These are phyloP conservation scores for Hyaloperonospora brassicae DNA, from an alignment of 352 stramenopile genomes.

Conservation along the genomic window DNA sequence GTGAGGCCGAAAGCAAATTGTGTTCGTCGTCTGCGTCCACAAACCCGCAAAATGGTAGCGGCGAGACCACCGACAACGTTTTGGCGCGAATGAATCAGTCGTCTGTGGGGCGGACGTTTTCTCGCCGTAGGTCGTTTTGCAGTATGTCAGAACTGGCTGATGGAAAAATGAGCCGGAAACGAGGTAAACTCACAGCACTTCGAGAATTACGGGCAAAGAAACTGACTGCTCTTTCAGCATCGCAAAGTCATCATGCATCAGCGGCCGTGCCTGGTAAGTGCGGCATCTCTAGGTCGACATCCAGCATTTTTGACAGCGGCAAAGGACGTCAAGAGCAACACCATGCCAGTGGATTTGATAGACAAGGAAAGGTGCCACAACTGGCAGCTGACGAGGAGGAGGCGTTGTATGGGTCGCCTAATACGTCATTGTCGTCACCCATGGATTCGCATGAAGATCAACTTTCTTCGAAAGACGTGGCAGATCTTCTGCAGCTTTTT, in stretches of 20 bases:
- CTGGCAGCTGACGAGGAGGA: conserved; percentile 9
- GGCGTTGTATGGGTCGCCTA: conserved; percentile 9
- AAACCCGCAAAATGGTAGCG: conserved; percentile 23
- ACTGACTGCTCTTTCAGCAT: conserved; percentile 19
- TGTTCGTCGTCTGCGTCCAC: conserved; percentile 18
- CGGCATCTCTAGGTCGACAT: conserved; percentile 19
- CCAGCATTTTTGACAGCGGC: conserved; percentile 21
- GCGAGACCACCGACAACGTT: conserved; percentile 18
- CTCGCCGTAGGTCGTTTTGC: conserved; percentile 61
- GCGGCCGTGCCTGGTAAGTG: conserved; percentile 3
- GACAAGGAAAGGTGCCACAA: conserved; percentile 12
- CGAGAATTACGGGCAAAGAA: conserved; percentile 58
- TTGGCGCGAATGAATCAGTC: conserved; percentile 21
- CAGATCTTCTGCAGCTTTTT: conserved; percentile 58
- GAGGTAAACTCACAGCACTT: conserved; percentile 36
- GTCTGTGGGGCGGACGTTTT: conserved; percentile 34
- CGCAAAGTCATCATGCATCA: conserved; percentile 14
- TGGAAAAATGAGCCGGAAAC: conserved; percentile 27
- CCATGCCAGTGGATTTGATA: conserved; percentile 9
- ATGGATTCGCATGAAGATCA: conserved; percentile 8
- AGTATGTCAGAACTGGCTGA: conserved; percentile 53
- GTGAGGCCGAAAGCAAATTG: conserved; percentile 9
- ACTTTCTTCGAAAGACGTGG: conserved; percentile 37
- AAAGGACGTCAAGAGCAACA: conserved; percentile 16
- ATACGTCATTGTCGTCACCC: conserved; percentile 4